These are phyloP conservation scores for Pyrus pyrifolia DNA, from an alignment of 306 rosid genomes.

Conservation along the genomic window DNA sequence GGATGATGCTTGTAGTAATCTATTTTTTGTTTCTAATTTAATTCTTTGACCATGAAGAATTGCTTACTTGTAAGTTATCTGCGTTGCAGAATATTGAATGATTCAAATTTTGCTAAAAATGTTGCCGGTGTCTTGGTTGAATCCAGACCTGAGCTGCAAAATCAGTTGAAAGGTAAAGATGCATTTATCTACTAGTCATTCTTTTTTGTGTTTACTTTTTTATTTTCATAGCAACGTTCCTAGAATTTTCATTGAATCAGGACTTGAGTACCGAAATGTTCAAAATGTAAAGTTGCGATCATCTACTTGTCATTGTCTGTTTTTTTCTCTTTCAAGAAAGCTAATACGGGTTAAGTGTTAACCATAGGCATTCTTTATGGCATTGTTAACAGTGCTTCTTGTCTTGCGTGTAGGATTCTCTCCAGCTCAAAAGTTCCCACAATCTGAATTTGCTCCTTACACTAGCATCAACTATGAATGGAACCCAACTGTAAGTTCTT, in stretches of 20 bases:
- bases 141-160: background rate
- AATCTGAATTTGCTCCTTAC: slow-evolving; percentile 67
- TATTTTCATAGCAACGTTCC: slow-evolving; percentile 40
- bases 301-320: background rate
- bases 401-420: slow-evolving; percentile 60
- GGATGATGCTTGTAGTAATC: slow-evolving; percentile 10
- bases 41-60: slow-evolving; percentile 5
- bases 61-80: slow-evolving; percentile 6
- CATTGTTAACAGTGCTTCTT: slow-evolving; percentile 22
- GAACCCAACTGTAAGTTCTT: slow-evolving; percentile 69
- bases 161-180: background rate
- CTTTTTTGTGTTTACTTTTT: background rate
- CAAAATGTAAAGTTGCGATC: slow-evolving; percentile 26
- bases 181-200: background rate
- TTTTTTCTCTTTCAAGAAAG: background rate
- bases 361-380: background rate
- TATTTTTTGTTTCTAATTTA: slow-evolving; percentile 10
- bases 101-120: slow-evolving; percentile 1
- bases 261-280: slow-evolving; percentile 25
- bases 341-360: background rate
- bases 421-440: slow-evolving; percentile 83
- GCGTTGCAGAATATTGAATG: background rate
- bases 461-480: slow-evolving; percentile 52
- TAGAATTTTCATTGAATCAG: slow-evolving; percentile 61
- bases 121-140: slow-evolving; percentile 13